phyloP scores from a whole-genome alignment of 257 asterid genomes.

The Nicotiana tabacum region DNA sequence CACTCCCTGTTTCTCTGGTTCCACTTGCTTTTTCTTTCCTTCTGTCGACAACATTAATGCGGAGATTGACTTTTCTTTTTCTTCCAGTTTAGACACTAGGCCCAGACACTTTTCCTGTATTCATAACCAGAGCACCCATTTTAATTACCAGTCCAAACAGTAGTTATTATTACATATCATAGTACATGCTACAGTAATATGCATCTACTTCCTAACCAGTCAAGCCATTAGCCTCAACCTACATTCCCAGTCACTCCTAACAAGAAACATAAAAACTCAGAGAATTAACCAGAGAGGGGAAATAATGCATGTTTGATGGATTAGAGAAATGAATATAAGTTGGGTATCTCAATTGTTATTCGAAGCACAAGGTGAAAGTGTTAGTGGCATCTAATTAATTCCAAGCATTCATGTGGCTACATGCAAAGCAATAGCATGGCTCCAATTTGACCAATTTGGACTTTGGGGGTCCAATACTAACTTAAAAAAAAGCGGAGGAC shows the following conservation, averaged over 20 bases:
- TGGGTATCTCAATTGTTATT: background rate
- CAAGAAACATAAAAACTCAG: background rate
- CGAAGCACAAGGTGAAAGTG: background rate
- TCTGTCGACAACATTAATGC: conserved; percentile 43
- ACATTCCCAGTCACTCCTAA: background rate
- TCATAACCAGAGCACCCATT: background rate
- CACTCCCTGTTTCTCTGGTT: conserved; percentile 26
- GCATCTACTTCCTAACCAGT: background rate
- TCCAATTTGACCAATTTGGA: background rate
- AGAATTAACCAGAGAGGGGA: background rate
- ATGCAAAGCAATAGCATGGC: background rate
- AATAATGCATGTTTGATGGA: background rate
- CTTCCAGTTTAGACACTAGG: conserved; percentile 28
- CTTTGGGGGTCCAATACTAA: background rate
- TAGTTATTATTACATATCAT: background rate
- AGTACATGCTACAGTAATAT: background rate
- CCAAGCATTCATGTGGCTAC: background rate
- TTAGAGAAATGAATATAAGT: background rate
- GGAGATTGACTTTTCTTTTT: conserved; percentile 23
- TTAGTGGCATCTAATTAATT: background rate
- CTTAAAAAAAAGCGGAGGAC: background rate
- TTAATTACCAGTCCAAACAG: background rate
- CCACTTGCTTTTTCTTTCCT: conserved; percentile 27
- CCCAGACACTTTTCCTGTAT: conserved; percentile 54
- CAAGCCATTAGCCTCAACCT: background rate